Percentiles rank a stretch among this genome's conserved stretches.
These are phyloP conservation scores for Zostera marina DNA, from an alignment of 116 monocot species.

Conservation along the genomic window DNA sequence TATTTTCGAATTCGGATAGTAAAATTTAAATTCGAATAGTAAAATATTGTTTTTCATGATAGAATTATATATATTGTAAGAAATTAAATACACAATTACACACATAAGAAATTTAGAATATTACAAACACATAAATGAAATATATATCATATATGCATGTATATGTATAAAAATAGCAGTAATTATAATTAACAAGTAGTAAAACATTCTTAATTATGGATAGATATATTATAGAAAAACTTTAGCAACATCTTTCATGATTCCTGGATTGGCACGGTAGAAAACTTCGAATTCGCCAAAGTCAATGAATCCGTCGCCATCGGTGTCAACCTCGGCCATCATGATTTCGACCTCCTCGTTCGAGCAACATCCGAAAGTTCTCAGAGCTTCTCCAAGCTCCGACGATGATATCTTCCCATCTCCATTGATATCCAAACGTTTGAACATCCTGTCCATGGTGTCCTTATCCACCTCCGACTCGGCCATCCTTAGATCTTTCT, in stretches of 20 bases:
- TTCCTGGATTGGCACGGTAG: slow-evolving; percentile 23
- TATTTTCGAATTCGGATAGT: too few relatives aligned
- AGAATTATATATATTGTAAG: too few relatives aligned
- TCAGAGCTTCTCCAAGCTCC: slow-evolving; percentile 30
- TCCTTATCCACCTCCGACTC: slow-evolving; percentile 5
- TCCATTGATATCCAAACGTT: slow-evolving; percentile 30
- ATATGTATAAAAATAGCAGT: too few relatives aligned
- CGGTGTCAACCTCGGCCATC: slow-evolving; percentile 38
- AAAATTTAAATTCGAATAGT: too few relatives aligned
- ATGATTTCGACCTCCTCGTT: slow-evolving; percentile 25
- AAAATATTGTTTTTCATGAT: too few relatives aligned
- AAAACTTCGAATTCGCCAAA: slow-evolving; percentile 25
- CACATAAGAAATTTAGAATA: too few relatives aligned
- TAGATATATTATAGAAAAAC: slow-evolving; percentile 6
- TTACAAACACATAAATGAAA: too few relatives aligned
- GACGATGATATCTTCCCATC: slow-evolving; percentile 34
- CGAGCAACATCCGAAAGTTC: slow-evolving; percentile 14
- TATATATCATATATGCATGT: too few relatives aligned
- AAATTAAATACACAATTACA: too few relatives aligned
- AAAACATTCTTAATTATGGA: too few relatives aligned
- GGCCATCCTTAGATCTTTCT: too few relatives aligned
- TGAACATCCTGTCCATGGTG: slow-evolving; percentile 25
- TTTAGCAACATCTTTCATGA: slow-evolving; percentile 41
- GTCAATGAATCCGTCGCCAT: slow-evolving; percentile 31
- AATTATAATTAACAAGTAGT: too few relatives aligned